Evolutionary conservation across 2,329 filamentous ascomycete species (phyloP).

Genomic region (Truncatella angustata): DNA sequence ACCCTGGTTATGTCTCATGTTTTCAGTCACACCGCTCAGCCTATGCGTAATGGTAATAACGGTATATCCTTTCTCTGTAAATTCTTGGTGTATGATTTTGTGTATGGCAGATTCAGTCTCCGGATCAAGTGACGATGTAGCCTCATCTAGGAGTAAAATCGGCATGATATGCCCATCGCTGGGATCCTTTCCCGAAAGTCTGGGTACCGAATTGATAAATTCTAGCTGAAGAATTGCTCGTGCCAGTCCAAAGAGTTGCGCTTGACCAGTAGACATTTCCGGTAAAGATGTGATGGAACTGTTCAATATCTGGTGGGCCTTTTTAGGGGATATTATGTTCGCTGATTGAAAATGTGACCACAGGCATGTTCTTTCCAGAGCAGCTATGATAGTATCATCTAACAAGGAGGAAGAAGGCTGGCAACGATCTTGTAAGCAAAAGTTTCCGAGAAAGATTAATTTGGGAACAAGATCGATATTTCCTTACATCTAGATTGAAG

Average conservation of each 20-base stretch:
- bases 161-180: no score
- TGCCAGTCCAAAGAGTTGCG: slow-evolving; percentile 31
- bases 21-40: no score
- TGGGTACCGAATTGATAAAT: not conserved
- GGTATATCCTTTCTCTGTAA: slow-evolving; percentile 26
- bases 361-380: slow-evolving; percentile 14
- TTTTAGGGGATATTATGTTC: not conserved
- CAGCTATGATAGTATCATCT: slow-evolving; percentile 17
- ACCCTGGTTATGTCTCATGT: no score
- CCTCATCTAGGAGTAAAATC: slow-evolving; percentile 31
- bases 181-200: no score
- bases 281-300: slow-evolving; percentile 20
- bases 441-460: not conserved
- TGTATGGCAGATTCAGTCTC: slow-evolving; percentile 30
- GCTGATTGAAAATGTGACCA: slow-evolving; percentile 15
- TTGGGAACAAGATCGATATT: not conserved
- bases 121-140: slow-evolving; percentile 30
- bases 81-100: slow-evolving; percentile 29
- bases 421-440: not conserved
- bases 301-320: slow-evolving; percentile 2
- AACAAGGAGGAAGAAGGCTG: slow-evolving; percentile 8
- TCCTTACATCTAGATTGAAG: slow-evolving; percentile 27
- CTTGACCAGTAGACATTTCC: slow-evolving; percentile 30
- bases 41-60: slow-evolving; percentile 31
- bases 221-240: slow-evolving; percentile 25